Evolutionary conservation across 2,329 filamentous ascomycete species (phyloP), one percentile per base, ranked within the genome.

Genomic region (Cyphellophora europaea): DNA sequence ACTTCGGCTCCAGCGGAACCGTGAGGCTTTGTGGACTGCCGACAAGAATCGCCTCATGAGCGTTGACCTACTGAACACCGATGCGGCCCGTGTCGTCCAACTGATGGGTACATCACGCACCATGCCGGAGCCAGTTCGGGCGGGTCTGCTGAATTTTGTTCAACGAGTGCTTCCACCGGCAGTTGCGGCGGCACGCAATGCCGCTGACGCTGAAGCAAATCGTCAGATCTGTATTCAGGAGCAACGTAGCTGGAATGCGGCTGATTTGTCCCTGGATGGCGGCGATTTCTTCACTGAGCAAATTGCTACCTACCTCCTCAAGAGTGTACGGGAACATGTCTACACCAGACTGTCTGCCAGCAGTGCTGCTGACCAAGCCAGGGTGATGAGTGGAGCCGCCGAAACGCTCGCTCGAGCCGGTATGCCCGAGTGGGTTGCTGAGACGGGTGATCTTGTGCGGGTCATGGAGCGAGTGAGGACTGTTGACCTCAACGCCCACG

Each of bases 1-100:
- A 58, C 79, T 78, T 39, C 58, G 79, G 3, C 66, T 80, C 19
- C 76, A 77, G 48, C 72, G 76, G 5, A 76, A 79, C 51, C 69
- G 74, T 5, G 71, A 77, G 33, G 71, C 69, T 11, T 70, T 75
- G 37, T 80, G 76, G 76, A 77, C 77, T 49, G 61, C 64, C 3
- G 72, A 79, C 50, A 72, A 74, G 0, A 65, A 66, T 29, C 67
- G 74, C 6, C 69, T 80, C 37, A 67, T 74, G 62, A 66, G 61
- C n/a, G 47, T 67, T 19, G 59, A 64, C 27, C 27, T 47, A 12
- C 18, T 41, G 25, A 43, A 33, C 18, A 58, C 62, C 33, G 55
- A 54, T 19, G 49, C 53, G 2, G 57, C 59, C 15, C 55, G 62
- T 3, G 55, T 67, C 19, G 58, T 65, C 14, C 63, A 63, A 3